Evolutionary conservation across 768 basidiomycete species (phyloP), one percentile per base, ranked within the genome.

Genomic region (Suillus brevipes): DNA sequence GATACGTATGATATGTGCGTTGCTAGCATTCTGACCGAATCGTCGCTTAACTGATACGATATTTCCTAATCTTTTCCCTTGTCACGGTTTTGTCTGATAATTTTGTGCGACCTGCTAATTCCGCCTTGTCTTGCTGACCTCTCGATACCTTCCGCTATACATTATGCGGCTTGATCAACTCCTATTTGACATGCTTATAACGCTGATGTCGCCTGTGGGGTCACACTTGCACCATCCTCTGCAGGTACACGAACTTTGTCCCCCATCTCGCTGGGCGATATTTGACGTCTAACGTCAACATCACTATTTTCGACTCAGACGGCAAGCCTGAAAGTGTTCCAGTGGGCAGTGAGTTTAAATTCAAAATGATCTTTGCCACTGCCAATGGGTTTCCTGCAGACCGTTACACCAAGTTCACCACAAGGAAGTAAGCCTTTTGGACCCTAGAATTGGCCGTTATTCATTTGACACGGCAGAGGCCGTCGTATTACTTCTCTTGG

Each of bases 201-300:
- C 13, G n/a, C 23, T 60, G 13, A 25, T 4, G 16, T 7, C 8
- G 9, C 45, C 25, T 50, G 25, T 50, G 23, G 7, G 37, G 23
- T 38, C 23, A 2, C 23, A n/a, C 50, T 9, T 0, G 1, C 7
- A 20, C 16, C 2, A 28, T 52, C 50, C 12, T 36, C 37, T 60
- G 60, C 63, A 89, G 85, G 77, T 80, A 89, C 73, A 76, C 81
- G 61, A 89, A 89, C 72, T 90, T 94, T 69, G 86, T 79, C 2
- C 88, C 86, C 2, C 78, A 85, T 56, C 82, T 88, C 74, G 81
- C 85, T 8, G 92, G 91, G 6, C 83, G 88, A 49, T 95, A 94
- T 74, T 78, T 97, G 57, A 87, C 92, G 0, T 92, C 89, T 2
- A 97, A 97, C 69, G 91, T 86, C 63, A 92, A 96, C 77, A 92